These are phyloP conservation scores for Melocanna baccifera DNA, from an alignment of 176 grass and related monocot species.

Conservation along the genomic window DNA sequence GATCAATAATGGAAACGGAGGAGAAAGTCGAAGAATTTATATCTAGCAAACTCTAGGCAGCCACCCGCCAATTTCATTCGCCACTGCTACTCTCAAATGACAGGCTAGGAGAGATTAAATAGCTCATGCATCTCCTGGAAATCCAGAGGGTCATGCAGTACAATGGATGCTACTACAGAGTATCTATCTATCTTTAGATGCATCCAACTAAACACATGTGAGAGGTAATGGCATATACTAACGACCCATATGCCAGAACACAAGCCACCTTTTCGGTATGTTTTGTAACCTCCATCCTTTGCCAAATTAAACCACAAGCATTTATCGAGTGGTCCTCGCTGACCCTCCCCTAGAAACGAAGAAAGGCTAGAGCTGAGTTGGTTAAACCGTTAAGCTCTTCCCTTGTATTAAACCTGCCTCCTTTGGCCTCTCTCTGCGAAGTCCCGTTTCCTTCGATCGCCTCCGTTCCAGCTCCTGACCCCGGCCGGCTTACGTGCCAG, in stretches of 20 bases:
- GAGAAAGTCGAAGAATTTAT: not conserved
- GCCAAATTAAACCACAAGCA: constrained; percentile 27
- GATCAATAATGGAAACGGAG: not conserved
- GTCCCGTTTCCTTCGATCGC: not conserved
- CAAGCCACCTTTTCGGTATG: not conserved
- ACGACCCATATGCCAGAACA: constrained; percentile 4
- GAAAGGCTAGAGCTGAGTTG: constrained; percentile 20
- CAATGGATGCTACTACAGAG: not conserved
- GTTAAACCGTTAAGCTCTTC: constrained; percentile 28
- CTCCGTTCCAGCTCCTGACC: constrained; percentile 27
- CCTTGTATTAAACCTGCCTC: constrained; percentile 28
- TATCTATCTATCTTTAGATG: constrained; percentile 36
- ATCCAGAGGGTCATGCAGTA: not conserved
- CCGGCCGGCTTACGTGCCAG: constrained; percentile 17
- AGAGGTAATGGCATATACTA: not conserved
- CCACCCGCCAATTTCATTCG: not conserved
- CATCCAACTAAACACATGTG: not conserved
- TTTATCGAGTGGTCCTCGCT: not conserved
- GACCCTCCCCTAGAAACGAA: not conserved
- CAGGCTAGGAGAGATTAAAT: not conserved
- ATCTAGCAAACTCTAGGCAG: no score
- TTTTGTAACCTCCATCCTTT: not conserved
- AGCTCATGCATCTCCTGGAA: not conserved
- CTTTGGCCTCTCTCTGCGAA: not conserved
- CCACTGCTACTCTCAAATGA: not conserved